phyloP scores from a whole-genome alignment of 202 grass and related monocot genomes.

The Bolboschoenoplectus hybrid region DNA sequence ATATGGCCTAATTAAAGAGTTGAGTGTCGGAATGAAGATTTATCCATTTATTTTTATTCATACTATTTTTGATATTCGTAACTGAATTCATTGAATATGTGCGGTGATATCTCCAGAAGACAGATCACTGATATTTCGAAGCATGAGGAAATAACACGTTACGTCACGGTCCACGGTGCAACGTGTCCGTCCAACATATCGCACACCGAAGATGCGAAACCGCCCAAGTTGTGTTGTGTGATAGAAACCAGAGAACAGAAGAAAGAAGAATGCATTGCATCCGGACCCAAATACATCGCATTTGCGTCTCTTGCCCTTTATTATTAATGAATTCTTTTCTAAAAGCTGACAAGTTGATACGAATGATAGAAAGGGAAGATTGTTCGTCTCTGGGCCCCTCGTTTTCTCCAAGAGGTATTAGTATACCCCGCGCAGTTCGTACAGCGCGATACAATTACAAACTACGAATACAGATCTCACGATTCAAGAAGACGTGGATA shows the following conservation, averaged over 20 bases:
- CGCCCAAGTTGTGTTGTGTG: slow-evolving; percentile 7
- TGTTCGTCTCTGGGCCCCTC: neutral
- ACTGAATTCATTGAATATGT: too few species aligned
- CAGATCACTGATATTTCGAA: too few species aligned
- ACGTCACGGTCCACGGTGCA: neutral
- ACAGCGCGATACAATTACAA: too few species aligned
- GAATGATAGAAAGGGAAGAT: neutral
- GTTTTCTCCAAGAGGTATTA: neutral
- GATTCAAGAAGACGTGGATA: neutral
- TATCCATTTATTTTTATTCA: too few species aligned
- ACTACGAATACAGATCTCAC: neutral
- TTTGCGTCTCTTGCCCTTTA: neutral
- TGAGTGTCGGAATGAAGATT: too few species aligned
- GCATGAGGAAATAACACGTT: neutral
- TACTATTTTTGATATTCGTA: too few species aligned
- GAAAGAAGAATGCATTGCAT: slow-evolving; percentile 22
- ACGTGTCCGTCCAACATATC: neutral
- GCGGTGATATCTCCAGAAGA: too few species aligned
- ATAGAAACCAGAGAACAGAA: neutral
- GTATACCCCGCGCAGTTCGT: neutral
- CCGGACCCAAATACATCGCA: slow-evolving; percentile 18
- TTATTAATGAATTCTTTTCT: neutral
- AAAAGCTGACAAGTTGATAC: slow-evolving; percentile 15
- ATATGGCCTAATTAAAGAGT: too few species aligned
- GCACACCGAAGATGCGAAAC: neutral